A percentile compares a stretch with the other conserved stretches of the same genome.
Evolutionary conservation across 2,329 filamentous ascomycete species (phyloP).

Genomic region (Mariannaea elegans): DNA sequence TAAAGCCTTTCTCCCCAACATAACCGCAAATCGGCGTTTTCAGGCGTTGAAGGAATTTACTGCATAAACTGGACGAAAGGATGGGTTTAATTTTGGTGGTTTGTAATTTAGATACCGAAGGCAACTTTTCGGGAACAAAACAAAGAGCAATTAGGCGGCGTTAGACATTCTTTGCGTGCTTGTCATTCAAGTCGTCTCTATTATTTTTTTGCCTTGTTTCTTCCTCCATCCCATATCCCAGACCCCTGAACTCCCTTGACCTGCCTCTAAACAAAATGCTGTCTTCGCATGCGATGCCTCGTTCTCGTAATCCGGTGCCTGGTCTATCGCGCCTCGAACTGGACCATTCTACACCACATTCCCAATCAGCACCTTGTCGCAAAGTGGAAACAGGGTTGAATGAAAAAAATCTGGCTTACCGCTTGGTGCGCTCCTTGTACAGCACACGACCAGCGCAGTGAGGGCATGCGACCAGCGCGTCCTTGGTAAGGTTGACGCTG

Average conservation of each 20-base stretch:
- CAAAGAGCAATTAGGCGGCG: conserved; percentile 16
- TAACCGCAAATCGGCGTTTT: conserved; percentile 35
- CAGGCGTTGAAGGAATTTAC: conserved; percentile 20
- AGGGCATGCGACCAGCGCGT: conserved; percentile 59
- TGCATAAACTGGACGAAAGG: conserved; percentile 19
- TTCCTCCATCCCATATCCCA: conserved; percentile 29
- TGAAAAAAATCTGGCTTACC: conserved; percentile 65
- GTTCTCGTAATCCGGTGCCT: neutral
- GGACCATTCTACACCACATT: conserved; percentile 80
- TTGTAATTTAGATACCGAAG: conserved; percentile 36
- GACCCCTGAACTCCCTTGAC: conserved; percentile 37
- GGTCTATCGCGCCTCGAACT: conserved; percentile 88
- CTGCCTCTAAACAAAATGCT: conserved; percentile 26
- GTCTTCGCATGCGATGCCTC: neutral
- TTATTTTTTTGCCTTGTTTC: conserved; percentile 18
- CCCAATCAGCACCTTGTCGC: conserved; percentile 16
- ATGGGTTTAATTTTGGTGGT: conserved; percentile 20
- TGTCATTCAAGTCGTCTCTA: conserved; percentile 26
- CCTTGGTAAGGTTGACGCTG: conserved; percentile 51
- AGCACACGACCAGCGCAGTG: conserved; percentile 90
- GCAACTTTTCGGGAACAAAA: conserved; percentile 28
- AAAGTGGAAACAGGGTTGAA: neutral
- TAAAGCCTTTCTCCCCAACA: neutral
- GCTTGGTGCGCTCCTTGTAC: conserved; percentile 97
- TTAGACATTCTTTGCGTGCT: conserved; percentile 18